phyloP scores from a whole-genome alignment of 2,329 filamentous ascomycete species.

The Cryphonectria naterciae region DNA sequence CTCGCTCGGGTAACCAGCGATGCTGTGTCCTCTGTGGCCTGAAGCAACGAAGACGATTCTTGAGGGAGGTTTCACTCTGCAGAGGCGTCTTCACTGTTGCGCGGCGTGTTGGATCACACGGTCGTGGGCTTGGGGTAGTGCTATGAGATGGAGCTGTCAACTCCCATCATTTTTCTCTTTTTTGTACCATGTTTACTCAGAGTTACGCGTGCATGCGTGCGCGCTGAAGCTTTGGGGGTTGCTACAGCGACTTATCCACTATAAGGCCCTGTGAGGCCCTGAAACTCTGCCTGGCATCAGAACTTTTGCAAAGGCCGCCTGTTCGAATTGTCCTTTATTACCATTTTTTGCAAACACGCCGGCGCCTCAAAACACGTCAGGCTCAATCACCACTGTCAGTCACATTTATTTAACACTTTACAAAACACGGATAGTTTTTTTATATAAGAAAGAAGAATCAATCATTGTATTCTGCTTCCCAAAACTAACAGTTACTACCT shows the following conservation, averaged over 20 bases:
- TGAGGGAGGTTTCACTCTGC: slow-evolving; percentile 75
- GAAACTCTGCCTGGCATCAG: too few relatives aligned
- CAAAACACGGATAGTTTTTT: not conserved
- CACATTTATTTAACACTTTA: not conserved
- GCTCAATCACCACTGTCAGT: not conserved
- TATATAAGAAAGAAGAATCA: not conserved
- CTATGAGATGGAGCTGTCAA: slow-evolving; percentile 60
- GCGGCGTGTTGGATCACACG: slow-evolving; percentile 72
- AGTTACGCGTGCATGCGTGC: not conserved
- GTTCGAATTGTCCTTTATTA: slow-evolving; percentile 9
- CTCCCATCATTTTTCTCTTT: slow-evolving; percentile 46
- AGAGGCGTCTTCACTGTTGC: slow-evolving; percentile 72
- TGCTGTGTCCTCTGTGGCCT: slow-evolving; percentile 56
- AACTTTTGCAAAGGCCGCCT: slow-evolving; percentile 9
- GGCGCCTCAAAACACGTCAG: not conserved
- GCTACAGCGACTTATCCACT: not conserved
- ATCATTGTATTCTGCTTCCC: slow-evolving; percentile 18
- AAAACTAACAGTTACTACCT: slow-evolving; percentile 17
- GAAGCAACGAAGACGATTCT: slow-evolving; percentile 72
- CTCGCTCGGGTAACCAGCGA: slow-evolving; percentile 71
- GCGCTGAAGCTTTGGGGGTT: not conserved
- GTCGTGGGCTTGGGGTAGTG: slow-evolving; percentile 61
- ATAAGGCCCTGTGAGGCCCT: not conserved
- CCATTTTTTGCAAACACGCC: too few relatives aligned
- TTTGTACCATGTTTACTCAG: too few relatives aligned